Evolutionary conservation across 108 stramenopile species (phyloP).

Genomic region (Heterococcus sp.): DNA sequence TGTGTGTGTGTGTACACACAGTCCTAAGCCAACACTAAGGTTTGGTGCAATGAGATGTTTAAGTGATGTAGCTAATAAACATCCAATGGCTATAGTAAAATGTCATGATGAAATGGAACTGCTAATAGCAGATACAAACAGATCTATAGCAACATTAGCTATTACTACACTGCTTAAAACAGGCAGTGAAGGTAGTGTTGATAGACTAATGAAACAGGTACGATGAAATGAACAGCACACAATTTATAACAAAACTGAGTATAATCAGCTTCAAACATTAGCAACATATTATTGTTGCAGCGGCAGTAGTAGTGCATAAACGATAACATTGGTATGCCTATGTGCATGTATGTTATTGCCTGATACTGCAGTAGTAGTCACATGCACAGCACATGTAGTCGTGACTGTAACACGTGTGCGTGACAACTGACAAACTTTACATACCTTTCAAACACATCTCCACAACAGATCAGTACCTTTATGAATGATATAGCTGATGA

Average conservation of each 20-base stretch:
- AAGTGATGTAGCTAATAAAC: constrained; percentile 78
- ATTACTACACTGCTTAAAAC: constrained; percentile 99
- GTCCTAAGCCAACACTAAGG: constrained; percentile 83
- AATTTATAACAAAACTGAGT: no score
- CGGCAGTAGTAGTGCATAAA: no score
- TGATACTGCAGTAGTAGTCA: no score
- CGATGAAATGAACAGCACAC: background rate
- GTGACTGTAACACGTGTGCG: no score
- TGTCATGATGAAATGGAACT: constrained; percentile 98
- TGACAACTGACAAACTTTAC: no score
- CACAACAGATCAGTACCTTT: constrained; percentile 84
- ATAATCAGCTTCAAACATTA: no score
- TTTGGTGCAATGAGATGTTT: constrained; percentile 92
- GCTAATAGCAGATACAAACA: constrained; percentile 87
- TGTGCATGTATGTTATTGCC: no score
- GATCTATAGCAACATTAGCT: constrained; percentile 94
- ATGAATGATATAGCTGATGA: constrained; percentile 98
- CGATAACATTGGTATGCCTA: no score
- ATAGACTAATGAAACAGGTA: constrained; percentile 79
- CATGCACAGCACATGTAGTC: no score
- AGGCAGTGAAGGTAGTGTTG: constrained; percentile 86
- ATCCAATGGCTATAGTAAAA: constrained; percentile 87
- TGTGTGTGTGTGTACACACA: no score
- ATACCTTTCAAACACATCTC: no score
- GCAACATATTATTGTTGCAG: no score